A percentile compares a stretch with the other conserved stretches of the same genome.
Evolutionary conservation across 2,329 filamentous ascomycete species (phyloP).

Genomic region (Phaeoacremonium minimum): DNA sequence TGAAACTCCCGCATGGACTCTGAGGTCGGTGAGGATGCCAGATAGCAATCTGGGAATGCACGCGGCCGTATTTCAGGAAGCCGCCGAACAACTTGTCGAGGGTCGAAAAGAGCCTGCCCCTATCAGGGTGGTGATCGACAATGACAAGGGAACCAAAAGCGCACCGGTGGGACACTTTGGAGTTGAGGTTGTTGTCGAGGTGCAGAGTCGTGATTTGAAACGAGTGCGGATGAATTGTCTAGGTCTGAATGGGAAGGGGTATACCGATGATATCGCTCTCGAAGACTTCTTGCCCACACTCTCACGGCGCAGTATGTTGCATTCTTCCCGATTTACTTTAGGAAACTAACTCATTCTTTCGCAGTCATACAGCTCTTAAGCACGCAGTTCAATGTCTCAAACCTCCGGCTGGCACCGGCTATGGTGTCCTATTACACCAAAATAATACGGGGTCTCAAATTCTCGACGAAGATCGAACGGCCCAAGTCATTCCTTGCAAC

Average conservation of each 20-base stretch:
- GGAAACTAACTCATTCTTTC: too few relatives aligned
- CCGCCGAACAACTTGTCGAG: slow-evolving; percentile 55
- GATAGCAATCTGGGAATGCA: slow-evolving; percentile 57
- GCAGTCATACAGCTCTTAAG: slow-evolving; percentile 70
- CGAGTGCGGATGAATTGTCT: slow-evolving; percentile 46
- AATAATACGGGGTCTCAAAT: slow-evolving; percentile 64
- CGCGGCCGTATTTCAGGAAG: slow-evolving; percentile 70
- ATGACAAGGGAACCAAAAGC: slow-evolving; percentile 61
- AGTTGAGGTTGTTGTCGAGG: slow-evolving; percentile 66
- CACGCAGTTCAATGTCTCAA: slow-evolving; percentile 64
- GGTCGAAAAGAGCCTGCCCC: slow-evolving; percentile 64
- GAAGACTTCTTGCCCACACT: slow-evolving; percentile 73
- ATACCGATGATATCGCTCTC: slow-evolving; percentile 67
- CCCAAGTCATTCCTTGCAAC: slow-evolving; percentile 66
- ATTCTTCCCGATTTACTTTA: too few relatives aligned
- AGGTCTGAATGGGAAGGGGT: slow-evolving; percentile 67
- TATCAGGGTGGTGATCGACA: slow-evolving; percentile 70
- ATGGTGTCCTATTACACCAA: slow-evolving; percentile 77
- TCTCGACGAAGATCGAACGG: slow-evolving; percentile 60
- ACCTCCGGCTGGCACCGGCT: slow-evolving; percentile 59
- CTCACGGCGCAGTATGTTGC: slow-evolving; percentile 65
- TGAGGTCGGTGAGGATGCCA: slow-evolving; percentile 63
- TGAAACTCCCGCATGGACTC: slow-evolving; percentile 75
- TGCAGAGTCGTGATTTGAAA: slow-evolving; percentile 49
- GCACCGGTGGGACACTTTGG: slow-evolving; percentile 64